phyloP scores from a whole-genome alignment of 768 basidiomycete genomes.

The Collybiopsis luxurians region DNA sequence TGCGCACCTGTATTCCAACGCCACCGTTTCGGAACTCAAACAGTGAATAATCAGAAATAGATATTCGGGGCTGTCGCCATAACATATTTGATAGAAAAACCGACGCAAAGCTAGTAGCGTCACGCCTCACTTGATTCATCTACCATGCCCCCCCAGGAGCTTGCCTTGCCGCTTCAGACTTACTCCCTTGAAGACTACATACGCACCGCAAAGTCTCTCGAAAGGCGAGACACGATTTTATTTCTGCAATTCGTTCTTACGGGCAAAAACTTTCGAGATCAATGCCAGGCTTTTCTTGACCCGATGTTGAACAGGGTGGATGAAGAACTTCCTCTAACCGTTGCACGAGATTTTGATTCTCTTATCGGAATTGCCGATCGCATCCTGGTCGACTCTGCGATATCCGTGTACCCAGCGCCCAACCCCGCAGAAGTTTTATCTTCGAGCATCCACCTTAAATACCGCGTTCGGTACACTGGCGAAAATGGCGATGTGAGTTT shows the following conservation, averaged over 20 bases:
- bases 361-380: constrained; percentile 10
- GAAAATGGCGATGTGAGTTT: background rate
- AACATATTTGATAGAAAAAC: no score
- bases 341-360: constrained; percentile 20
- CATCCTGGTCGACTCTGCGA: constrained; percentile 7
- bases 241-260: background rate
- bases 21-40: no score
- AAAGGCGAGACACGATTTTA: background rate
- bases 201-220: no score
- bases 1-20: no score
- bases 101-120: no score
- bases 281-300: background rate
- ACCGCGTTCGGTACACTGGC: background rate
- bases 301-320: background rate
- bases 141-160: no score
- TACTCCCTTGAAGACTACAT: no score
- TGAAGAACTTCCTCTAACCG: background rate
- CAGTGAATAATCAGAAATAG: no score
- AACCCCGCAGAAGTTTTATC: background rate
- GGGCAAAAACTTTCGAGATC: background rate
- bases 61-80: no score
- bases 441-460: constrained; percentile 1
- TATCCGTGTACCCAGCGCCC: constrained; percentile 2
- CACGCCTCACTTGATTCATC: no score
- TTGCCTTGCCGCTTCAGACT: no score